Conservation (phyloP, 371 early-diverging fungal species). For the Capillidium rhysosporum region DNA sequence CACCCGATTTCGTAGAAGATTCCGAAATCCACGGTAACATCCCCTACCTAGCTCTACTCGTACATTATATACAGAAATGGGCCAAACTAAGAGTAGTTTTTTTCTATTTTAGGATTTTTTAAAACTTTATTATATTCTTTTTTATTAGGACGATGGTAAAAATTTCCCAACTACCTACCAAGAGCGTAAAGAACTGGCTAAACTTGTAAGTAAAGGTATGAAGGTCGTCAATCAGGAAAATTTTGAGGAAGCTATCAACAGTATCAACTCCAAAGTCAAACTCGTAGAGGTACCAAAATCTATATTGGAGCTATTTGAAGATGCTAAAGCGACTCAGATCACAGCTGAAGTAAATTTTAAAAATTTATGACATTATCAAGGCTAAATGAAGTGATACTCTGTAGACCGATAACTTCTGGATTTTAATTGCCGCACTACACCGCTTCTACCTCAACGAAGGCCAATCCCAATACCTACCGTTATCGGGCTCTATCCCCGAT, state of each 20-base stretch:
- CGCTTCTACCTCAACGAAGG: conserved; percentile 50
- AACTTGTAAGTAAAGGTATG: conserved; percentile 27
- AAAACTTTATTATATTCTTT: conserved; percentile 5
- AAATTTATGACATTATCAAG: neutral
- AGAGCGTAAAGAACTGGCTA: conserved; percentile 45
- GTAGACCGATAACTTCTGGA: conserved; percentile 74
- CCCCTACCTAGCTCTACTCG: conserved; percentile 64
- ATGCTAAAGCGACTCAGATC: conserved; percentile 23
- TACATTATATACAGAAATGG: conserved; percentile 51
- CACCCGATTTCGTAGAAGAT: conserved; percentile 17
- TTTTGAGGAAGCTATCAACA: conserved; percentile 60
- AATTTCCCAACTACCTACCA: conserved; percentile 29
- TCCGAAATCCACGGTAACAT: conserved; percentile 52
- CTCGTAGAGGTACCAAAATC: conserved; percentile 20
- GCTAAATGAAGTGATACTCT: neutral
- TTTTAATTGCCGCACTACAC: conserved; percentile 48
- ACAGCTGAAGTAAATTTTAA: conserved; percentile 18
- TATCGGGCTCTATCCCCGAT: conserved; percentile 76
- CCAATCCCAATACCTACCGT: conserved; percentile 54
- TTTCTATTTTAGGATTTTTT: neutral
- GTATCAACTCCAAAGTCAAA: conserved; percentile 13
- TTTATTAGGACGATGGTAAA: conserved; percentile 17
- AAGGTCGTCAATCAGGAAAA: conserved; percentile 58
- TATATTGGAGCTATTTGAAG: conserved; percentile 26
- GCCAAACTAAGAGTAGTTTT: conserved; percentile 15